Base-by-base conservation (phyloP, 495 filamentous ascomycete species). In the Annulohypoxylon moriforme region DNA sequence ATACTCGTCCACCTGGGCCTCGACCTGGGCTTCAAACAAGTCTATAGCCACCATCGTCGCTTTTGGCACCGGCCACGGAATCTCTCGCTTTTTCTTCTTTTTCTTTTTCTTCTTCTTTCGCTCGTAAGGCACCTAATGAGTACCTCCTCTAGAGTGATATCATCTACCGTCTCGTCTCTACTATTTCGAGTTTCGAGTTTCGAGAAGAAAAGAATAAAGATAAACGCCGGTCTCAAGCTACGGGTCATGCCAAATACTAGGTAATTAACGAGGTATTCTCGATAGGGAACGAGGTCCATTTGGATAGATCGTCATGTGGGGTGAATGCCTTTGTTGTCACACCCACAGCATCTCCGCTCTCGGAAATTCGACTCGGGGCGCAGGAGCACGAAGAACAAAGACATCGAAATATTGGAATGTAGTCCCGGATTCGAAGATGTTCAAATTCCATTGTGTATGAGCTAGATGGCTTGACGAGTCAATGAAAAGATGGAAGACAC, bases 271-370 rank as follows among this genome's bases (percentile, higher is more conserved):
- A 14, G 38, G 11, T 3, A 16, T 14, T 22, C 8, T 58, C 18
- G 4, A 40, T 36, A 7, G 8, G n/a, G 50, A n/a, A n/a, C 10
- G 34, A 25, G 4, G 2, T 44, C 40, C 16, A 20, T 58, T 25
- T 40, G 24, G 33, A 25, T 31, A 58, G 16, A 16, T 40, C 33
- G 18, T 58, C 52, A 67, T 22, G 47, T 10, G 25, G 2, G 8
- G 25, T 8, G 50, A 20, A 56, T 22, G 24, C 25, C 49, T 61
- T 68, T 68, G 65, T 68, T 46, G 53, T n/a, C 40, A 31, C 20
- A 3, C 16, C 9, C 14, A 33, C 9, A 47, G 3, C 22, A 6
- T 33, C n/a, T 14, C 64, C 34, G 56, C 38, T 60, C 55, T 67
- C 64, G 64, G 55, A 60, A 67, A 18, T 34, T 44, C 4, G 3